Percentiles rank a stretch among this genome's conserved stretches.
These are phyloP conservation scores for Acanthamoeba culbertsoni DNA, from an alignment of 208 protist genomes.

Conservation along the genomic window DNA sequence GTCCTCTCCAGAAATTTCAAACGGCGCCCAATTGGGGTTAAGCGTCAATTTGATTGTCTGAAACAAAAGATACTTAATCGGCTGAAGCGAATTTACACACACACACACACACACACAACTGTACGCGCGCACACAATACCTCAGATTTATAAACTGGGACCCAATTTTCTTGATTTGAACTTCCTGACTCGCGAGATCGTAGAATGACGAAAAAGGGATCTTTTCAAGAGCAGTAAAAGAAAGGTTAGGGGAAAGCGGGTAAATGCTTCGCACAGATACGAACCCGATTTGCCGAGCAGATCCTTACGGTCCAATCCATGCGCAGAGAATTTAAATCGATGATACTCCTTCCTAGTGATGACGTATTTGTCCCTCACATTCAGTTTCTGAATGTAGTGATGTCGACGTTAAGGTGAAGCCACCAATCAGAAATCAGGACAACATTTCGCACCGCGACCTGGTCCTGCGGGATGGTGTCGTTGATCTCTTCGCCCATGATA, in stretches of 20 bases:
- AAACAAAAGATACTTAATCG: no score
- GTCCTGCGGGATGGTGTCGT: conserved; percentile 1
- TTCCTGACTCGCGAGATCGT: not conserved
- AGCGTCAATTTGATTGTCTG: conserved; percentile 46
- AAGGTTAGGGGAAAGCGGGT: not conserved
- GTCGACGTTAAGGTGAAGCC: not conserved
- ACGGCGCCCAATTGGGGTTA: conserved; percentile 5
- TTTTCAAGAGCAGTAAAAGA: not conserved
- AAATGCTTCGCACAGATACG: not conserved
- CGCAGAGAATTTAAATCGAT: not conserved
- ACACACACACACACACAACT: no score
- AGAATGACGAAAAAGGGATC: conserved; percentile 56
- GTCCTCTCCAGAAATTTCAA: not conserved
- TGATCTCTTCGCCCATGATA: conserved; percentile 41
- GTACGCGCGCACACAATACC: no score
- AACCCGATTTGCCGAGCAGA: conserved; percentile 42
- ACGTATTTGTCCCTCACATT: conserved; percentile 31
- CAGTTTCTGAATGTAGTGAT: not conserved
- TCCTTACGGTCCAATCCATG: not conserved
- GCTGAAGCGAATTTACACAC: no score
- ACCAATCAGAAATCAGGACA: not conserved
- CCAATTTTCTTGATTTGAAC: not conserved
- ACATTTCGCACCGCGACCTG: not conserved
- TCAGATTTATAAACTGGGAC: conserved; percentile 49
- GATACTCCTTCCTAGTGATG: not conserved